Evolutionary conservation across 495 filamentous ascomycete species (phyloP).

Genomic region (Talaromyces liani): DNA sequence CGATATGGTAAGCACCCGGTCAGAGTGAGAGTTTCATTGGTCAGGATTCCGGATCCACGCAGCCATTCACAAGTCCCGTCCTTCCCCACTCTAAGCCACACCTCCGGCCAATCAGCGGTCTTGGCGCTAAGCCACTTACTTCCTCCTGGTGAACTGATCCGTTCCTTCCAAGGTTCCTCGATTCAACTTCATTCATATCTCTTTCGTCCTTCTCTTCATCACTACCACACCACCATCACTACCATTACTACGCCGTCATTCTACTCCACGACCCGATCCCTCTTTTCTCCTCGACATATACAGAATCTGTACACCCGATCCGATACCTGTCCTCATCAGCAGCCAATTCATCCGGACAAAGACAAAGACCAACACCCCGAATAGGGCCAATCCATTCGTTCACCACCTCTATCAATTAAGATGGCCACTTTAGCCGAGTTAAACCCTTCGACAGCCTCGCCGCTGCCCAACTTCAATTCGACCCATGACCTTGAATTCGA

Average conservation of each 20-base stretch:
- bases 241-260: not conserved
- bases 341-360: not conserved
- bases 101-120: not conserved
- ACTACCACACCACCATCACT: not conserved
- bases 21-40: not conserved
- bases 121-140: not conserved
- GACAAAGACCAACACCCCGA: not conserved
- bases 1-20: not conserved
- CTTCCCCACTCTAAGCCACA: not conserved
- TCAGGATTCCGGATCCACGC: not conserved
- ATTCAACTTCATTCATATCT: too few relatives aligned
- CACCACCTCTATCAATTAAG: not conserved
- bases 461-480: slow-evolving; percentile 22
- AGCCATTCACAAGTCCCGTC: not conserved
- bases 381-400: not conserved
- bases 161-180: too few relatives aligned
- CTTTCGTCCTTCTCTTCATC: not conserved
- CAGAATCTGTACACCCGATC: not conserved
- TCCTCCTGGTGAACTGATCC: too few relatives aligned
- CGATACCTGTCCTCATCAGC: not conserved
- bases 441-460: slow-evolving; percentile 19
- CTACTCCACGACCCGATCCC: not conserved
- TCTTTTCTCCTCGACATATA: not conserved
- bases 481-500: slow-evolving; percentile 43
- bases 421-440: slow-evolving; percentile 40